Evolutionary conservation across 257 asterid genomes (phyloP).

Genomic region (Solanum raphanifolium): DNA sequence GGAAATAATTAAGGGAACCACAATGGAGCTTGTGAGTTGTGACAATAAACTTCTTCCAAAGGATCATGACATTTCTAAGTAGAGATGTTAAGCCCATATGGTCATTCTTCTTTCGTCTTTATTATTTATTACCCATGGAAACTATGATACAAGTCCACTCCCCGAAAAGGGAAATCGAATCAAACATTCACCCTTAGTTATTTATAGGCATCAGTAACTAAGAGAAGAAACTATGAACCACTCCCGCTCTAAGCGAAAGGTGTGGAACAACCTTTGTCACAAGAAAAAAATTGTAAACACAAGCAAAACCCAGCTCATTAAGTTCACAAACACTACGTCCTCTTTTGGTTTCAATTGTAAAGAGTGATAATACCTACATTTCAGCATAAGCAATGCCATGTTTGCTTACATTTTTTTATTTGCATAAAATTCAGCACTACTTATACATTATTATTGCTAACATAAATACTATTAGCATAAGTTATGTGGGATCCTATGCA

Average conservation of each 20-base stretch:
- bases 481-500: background rate
- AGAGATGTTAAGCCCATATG: background rate
- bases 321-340: background rate
- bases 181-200: background rate
- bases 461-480: background rate
- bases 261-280: background rate
- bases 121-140: background rate
- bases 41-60: background rate
- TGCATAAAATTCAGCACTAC: background rate
- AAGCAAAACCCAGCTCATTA: background rate
- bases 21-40: background rate
- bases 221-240: background rate
- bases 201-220: background rate
- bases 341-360: background rate
- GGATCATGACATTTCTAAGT: background rate
- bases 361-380: background rate
- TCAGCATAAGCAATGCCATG: background rate
- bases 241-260: background rate
- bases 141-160: background rate
- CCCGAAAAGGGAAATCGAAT: background rate
- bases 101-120: background rate
- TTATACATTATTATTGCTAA: background rate
- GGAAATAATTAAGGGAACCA: background rate
- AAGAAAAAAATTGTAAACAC: background rate
- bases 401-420: background rate